phyloP scores from a whole-genome alignment of 2,329 filamentous ascomycete genomes.

The Colletotrichum cereale region DNA sequence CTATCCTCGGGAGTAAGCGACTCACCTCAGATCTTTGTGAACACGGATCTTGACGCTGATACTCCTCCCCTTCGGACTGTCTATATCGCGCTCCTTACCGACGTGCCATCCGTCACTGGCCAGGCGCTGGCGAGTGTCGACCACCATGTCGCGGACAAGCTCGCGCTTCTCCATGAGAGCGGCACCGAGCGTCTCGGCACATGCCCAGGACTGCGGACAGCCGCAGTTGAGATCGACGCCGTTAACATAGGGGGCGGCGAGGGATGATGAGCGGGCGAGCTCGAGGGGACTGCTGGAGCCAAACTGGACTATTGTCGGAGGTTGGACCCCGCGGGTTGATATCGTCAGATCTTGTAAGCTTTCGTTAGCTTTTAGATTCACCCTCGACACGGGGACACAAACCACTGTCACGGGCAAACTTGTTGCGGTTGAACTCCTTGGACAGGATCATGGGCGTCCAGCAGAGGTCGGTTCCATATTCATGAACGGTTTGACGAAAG shows the following conservation, averaged over 20 bases:
- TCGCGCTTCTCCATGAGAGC: constrained; percentile 76
- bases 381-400: constrained; percentile 45
- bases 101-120: constrained; percentile 66
- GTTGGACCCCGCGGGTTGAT: constrained; percentile 63
- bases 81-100: constrained; percentile 56
- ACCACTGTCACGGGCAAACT: constrained; percentile 72
- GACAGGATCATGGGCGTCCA: constrained; percentile 81
- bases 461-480: constrained; percentile 74
- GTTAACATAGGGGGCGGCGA: constrained; percentile 71
- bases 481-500: constrained; percentile 75
- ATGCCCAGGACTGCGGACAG: constrained; percentile 80
- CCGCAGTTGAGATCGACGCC: constrained; percentile 81
- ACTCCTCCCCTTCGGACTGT: constrained; percentile 62
- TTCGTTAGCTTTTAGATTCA: neutral
- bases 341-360: constrained; percentile 68
- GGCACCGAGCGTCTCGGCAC: constrained; percentile 75
- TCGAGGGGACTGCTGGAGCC: constrained; percentile 73
- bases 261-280: constrained; percentile 70
- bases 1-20: neutral
- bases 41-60: constrained; percentile 80
- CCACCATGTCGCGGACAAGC: constrained; percentile 75
- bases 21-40: constrained; percentile 70
- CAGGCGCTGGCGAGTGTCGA: constrained; percentile 66
- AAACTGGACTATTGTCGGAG: constrained; percentile 76
- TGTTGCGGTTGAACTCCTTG: constrained; percentile 75